Evolutionary conservation across 1,284 basidiomycete genomes (phyloP).

Genomic region (Trametes hirsuta): DNA sequence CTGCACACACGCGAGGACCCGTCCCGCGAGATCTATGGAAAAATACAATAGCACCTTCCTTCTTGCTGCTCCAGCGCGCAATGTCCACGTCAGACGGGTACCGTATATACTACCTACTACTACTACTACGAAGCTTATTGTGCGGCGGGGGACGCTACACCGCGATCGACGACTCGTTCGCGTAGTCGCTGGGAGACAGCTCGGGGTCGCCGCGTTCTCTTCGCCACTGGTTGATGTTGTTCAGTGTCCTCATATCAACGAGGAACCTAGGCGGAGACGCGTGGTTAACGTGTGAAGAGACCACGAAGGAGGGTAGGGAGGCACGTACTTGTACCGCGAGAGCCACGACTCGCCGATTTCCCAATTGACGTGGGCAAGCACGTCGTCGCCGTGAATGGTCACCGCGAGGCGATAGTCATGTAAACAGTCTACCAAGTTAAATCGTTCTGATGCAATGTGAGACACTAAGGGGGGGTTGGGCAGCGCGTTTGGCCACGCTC

Average conservation of each 20-base stretch:
- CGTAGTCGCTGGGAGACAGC: constrained; percentile 20
- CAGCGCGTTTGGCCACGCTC: background rate
- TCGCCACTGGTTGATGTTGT: constrained; percentile 71
- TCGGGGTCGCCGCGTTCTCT: constrained; percentile 26
- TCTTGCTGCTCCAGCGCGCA: background rate
- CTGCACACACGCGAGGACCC: background rate
- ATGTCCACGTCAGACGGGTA: background rate
- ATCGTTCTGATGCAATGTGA: constrained; percentile 56
- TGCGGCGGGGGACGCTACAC: constrained; percentile 4
- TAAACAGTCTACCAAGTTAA: constrained; percentile 76
- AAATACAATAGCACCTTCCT: constrained; percentile 12
- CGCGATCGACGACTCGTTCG: constrained; percentile 18
- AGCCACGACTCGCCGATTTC: constrained; percentile 86
- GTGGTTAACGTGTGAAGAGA: background rate
- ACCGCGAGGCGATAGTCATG: constrained; percentile 69
- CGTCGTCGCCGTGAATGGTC: constrained; percentile 86
- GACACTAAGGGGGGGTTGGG: background rate
- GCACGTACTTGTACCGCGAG: constrained; percentile 72
- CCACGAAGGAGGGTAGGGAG: background rate
- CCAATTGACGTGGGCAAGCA: constrained; percentile 86
- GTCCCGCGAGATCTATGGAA: background rate
- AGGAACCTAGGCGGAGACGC: constrained; percentile 56
- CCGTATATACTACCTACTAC: too few relatives aligned
- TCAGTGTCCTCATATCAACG: constrained; percentile 65
- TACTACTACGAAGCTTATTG: too few relatives aligned